Conservation (phyloP, 441 rosid species). For the Metrosideros polymorpha region DNA sequence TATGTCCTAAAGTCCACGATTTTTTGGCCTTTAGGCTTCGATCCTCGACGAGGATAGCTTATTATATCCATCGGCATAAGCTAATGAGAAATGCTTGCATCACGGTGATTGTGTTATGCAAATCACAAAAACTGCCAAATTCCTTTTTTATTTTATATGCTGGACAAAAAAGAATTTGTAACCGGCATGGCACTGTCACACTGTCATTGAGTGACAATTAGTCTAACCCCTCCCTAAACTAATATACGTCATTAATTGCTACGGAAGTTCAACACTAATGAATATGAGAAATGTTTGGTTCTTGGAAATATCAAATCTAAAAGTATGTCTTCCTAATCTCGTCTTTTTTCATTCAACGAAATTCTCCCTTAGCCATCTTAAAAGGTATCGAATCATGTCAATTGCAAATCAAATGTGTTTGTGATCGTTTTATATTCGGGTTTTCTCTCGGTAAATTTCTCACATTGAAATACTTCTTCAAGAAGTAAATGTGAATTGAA, state of each 20-base stretch:
- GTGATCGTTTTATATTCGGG: neutral
- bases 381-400: rapidly evolving
- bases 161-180: no score
- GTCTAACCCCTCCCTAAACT: no score
- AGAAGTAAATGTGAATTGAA: no score
- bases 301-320: neutral
- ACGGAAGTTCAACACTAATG: neutral
- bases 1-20: neutral
- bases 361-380: neutral
- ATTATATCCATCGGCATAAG: neutral
- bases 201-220: no score
- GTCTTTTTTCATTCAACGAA: neutral
- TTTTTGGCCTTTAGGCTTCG: neutral
- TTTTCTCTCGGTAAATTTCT: neutral
- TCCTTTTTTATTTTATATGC: no score
- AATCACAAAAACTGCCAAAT: no score
- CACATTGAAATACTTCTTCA: no score
- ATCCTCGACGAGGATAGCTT: neutral
- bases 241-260: no score
- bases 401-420: neutral
- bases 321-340: neutral
- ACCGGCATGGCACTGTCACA: no score
- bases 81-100: no score
- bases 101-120: no score
- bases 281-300: neutral